Conservation (phyloP, 2,329 filamentous ascomycete species). For the Trichoderma breve region DNA sequence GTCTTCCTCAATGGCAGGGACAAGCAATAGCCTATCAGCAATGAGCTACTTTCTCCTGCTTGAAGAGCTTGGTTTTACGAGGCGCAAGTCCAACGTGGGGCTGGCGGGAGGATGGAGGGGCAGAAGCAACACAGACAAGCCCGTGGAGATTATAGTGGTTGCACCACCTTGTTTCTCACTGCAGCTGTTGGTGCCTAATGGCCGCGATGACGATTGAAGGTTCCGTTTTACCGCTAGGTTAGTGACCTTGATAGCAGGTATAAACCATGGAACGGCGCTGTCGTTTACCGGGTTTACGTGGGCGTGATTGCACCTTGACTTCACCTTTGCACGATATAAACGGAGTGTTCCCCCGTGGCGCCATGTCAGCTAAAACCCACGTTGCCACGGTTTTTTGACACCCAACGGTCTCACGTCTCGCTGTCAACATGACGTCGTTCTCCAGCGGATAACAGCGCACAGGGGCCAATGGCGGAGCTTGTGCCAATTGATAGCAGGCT, state of each 20-base stretch:
- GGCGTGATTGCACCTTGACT: not conserved
- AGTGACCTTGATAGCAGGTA: not conserved
- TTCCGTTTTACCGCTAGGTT: not conserved
- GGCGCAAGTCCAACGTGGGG: conserved; percentile 9
- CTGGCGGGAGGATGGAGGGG: conserved; percentile 13
- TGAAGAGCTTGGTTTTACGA: conserved; percentile 12
- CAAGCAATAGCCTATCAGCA: conserved; percentile 15
- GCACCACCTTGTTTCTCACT: conserved; percentile 8
- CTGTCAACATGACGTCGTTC: conserved; percentile 15
- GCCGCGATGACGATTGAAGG: not conserved
- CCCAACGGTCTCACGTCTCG: not conserved
- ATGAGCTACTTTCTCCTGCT: conserved; percentile 6
- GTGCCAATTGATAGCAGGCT: conserved; percentile 5
- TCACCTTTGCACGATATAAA: not conserved
- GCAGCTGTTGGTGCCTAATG: conserved; percentile 14
- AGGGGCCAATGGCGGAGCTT: conserved; percentile 13
- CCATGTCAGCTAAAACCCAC: not conserved
- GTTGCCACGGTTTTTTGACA: not conserved
- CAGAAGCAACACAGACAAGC: not conserved
- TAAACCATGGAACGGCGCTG: not conserved
- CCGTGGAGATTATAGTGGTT: conserved; percentile 16
- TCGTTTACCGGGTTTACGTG: not conserved
- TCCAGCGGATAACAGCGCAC: not conserved
- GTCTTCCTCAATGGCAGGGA: conserved; percentile 2
- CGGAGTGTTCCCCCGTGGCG: not conserved